A percentile compares a stretch with the other conserved stretches of the same genome.
These are phyloP conservation scores for Polyplosphaeria fusca DNA, from an alignment of 495 filamentous ascomycete species.

Conservation along the genomic window DNA sequence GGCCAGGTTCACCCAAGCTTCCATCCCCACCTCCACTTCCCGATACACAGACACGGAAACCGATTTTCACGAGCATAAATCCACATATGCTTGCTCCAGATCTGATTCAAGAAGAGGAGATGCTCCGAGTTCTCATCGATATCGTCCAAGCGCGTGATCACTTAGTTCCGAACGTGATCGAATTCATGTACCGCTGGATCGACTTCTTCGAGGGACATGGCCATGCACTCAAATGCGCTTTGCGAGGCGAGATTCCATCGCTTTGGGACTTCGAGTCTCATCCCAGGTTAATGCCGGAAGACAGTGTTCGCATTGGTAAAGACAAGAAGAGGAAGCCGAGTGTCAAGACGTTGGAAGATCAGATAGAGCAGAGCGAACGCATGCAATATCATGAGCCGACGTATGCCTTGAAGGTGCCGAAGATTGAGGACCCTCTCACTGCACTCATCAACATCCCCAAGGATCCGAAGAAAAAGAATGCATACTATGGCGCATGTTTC, in stretches of 20 bases:
- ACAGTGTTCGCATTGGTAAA: not conserved
- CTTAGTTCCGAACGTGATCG: slow-evolving; percentile 21
- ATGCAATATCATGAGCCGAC: slow-evolving; percentile 13
- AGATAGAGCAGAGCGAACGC: slow-evolving; percentile 10
- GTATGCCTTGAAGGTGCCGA: slow-evolving; percentile 9
- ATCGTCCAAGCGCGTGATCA: slow-evolving; percentile 7
- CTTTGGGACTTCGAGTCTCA: slow-evolving; percentile 24
- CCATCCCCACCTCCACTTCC: not conserved
- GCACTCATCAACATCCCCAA: slow-evolving; percentile 19
- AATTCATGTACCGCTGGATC: slow-evolving; percentile 20
- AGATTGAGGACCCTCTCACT: not conserved
- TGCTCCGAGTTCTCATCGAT: slow-evolving; percentile 16
- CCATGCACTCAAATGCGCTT: slow-evolving; percentile 3
- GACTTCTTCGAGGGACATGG: slow-evolving; percentile 16
- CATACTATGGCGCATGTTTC: slow-evolving; percentile 17
- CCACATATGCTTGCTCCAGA: slow-evolving; percentile 3
- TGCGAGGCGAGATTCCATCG: slow-evolving; percentile 16
- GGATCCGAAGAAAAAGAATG: not conserved
- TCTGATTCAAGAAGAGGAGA: slow-evolving; percentile 3
- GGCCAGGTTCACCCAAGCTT: too few species aligned
- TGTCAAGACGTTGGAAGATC: not conserved
- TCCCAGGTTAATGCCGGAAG: not conserved
- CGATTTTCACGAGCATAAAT: not conserved
- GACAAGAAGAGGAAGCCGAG: slow-evolving; percentile 3
- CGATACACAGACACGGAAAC: not conserved